These are phyloP conservation scores for Tuber magnatum DNA, from an alignment of 495 filamentous ascomycete genomes.

Conservation along the genomic window DNA sequence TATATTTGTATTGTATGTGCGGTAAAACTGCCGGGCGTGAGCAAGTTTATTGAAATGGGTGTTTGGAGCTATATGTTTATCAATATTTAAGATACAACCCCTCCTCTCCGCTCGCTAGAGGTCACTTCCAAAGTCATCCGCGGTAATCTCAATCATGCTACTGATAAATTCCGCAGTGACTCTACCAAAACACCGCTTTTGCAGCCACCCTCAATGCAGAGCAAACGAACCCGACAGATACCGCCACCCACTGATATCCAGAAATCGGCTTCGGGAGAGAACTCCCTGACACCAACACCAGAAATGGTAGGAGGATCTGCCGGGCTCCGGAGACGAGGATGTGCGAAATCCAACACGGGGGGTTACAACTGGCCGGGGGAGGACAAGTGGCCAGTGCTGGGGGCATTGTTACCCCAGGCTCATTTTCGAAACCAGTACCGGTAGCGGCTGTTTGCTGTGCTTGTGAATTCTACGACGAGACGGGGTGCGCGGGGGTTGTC, in stretches of 20 bases:
- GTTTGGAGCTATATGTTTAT: too few relatives aligned
- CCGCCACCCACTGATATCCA: not conserved
- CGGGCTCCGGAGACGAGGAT: not conserved
- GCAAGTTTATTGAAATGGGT: too few relatives aligned
- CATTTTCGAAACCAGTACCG: constrained; percentile 49
- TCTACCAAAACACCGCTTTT: too few relatives aligned
- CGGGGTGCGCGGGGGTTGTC: constrained; percentile 41
- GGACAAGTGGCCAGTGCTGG: constrained; percentile 45
- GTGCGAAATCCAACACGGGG: constrained; percentile 49
- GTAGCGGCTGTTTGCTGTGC: constrained; percentile 51
- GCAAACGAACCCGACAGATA: too few relatives aligned
- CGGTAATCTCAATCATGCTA: too few relatives aligned
- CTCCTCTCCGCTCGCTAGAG: too few relatives aligned
- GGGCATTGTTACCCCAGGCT: constrained; percentile 46
- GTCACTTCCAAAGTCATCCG: too few relatives aligned
- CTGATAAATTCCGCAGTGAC: too few relatives aligned
- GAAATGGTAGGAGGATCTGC: not conserved
- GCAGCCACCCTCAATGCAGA: too few relatives aligned
- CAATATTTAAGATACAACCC: too few relatives aligned
- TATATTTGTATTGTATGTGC: too few relatives aligned
- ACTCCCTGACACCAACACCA: not conserved
- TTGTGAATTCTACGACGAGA: constrained; percentile 45
- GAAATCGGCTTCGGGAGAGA: not conserved
- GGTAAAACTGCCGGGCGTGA: too few relatives aligned
- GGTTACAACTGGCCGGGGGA: constrained; percentile 46